These are phyloP conservation scores for Nidularia pulvinata DNA, from an alignment of 768 basidiomycete species.

Conservation along the genomic window DNA sequence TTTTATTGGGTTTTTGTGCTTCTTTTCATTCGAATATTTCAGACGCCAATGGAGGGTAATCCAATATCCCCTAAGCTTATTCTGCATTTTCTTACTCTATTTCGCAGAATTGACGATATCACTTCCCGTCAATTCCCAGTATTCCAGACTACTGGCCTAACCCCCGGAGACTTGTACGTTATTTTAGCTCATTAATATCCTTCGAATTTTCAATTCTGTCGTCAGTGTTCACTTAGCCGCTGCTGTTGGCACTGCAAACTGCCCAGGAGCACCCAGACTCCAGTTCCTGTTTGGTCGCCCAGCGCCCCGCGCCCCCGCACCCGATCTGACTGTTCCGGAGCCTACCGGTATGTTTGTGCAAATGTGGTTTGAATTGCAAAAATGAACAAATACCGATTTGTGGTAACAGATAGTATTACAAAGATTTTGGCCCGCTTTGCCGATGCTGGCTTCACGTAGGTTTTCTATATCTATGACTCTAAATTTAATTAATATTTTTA, in stretches of 20 bases:
- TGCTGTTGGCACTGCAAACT: conserved; percentile 26
- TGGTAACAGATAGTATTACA: conserved; percentile 15
- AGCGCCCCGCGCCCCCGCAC: conserved; percentile 12
- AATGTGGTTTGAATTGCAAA: neutral
- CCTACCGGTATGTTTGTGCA: conserved; percentile 7
- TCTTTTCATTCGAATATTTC: neutral
- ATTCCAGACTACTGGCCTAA: conserved; percentile 9
- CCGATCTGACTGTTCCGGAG: conserved; percentile 16
- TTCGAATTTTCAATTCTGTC: neutral
- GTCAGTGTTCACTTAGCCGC: conserved; percentile 16
- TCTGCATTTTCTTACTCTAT: neutral
- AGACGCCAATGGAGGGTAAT: conserved; percentile 16
- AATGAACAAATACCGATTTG: neutral
- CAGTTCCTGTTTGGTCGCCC: conserved; percentile 25
- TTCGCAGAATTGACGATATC: conserved; percentile 12
- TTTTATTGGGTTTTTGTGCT: conserved; percentile 8
- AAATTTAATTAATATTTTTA: neutral
- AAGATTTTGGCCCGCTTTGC: conserved; percentile 18
- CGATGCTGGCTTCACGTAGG: conserved; percentile 17
- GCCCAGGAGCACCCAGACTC: conserved; percentile 29
- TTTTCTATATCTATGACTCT: neutral
- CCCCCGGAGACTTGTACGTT: conserved; percentile 19
- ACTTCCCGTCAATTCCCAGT: conserved; percentile 10
- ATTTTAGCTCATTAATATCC: neutral
- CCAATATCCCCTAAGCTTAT: conserved; percentile 10